Evolutionary conservation across 2,329 filamentous ascomycete species (phyloP).

Genomic region (Cladosporium sp.): DNA sequence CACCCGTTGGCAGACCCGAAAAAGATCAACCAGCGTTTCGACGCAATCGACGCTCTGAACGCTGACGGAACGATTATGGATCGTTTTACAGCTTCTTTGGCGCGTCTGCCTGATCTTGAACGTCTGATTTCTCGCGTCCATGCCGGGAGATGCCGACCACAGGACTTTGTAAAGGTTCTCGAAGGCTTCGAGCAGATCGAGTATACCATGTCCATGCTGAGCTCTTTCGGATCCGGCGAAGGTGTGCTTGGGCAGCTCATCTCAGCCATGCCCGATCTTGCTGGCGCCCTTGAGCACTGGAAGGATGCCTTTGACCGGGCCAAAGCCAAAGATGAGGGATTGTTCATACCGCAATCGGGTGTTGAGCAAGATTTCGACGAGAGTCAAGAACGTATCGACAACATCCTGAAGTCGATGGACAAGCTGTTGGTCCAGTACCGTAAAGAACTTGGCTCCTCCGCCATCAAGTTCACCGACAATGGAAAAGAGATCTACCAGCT

Average conservation of each 20-base stretch:
- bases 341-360: conserved; percentile 78
- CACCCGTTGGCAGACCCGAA: conserved; percentile 82
- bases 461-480: conserved; percentile 59
- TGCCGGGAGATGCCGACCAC: conserved; percentile 79
- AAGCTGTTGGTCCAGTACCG: conserved; percentile 66
- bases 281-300: conserved; percentile 73
- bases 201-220: conserved; percentile 79
- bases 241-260: conserved; percentile 82
- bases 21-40: conserved; percentile 87
- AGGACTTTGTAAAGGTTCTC: conserved; percentile 88
- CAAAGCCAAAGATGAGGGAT: conserved; percentile 71
- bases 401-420: conserved; percentile 68
- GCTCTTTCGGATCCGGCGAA: conserved; percentile 67
- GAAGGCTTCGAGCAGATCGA: conserved; percentile 98
- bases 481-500: conserved; percentile 98
- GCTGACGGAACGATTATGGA: conserved; percentile 75
- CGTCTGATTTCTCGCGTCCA: conserved; percentile 91
- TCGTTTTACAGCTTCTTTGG: conserved; percentile 80
- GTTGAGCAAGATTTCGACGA: conserved; percentile 89
- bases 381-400: conserved; percentile 71
- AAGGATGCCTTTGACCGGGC: conserved; percentile 82
- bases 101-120: conserved; percentile 90
- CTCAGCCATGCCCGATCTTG: conserved; percentile 77
- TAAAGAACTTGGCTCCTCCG: conserved; percentile 66
- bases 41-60: conserved; percentile 91